These are phyloP conservation scores for Verticillium nubilum DNA, from an alignment of 2,329 filamentous ascomycete genomes.

Conservation along the genomic window DNA sequence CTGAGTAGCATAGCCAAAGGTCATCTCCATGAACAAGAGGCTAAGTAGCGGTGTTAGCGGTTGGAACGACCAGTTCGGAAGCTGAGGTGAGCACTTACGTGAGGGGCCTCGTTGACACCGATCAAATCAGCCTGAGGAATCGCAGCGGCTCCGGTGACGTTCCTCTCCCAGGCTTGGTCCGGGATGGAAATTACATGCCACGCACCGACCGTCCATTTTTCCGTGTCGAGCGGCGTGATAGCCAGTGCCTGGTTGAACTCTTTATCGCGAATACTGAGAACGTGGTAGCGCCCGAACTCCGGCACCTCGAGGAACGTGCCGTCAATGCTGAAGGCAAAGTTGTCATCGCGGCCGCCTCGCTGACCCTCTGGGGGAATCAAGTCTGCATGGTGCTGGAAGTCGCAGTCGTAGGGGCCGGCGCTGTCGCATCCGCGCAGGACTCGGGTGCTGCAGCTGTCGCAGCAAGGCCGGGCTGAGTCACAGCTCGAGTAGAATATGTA, in stretches of 20 bases:
- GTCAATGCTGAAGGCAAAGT: constrained; percentile 3
- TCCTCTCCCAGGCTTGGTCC: constrained; percentile 12
- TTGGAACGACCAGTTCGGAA: no score
- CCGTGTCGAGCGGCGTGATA: constrained; percentile 9
- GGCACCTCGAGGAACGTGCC: constrained; percentile 3
- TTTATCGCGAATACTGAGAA: constrained; percentile 8
- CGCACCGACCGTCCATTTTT: constrained; percentile 7
- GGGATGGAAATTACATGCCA: constrained; percentile 12
- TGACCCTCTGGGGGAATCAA: not conserved
- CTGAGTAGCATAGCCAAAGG: constrained; percentile 12
- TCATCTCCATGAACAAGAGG: constrained; percentile 9
- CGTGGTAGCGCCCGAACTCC: constrained; percentile 7
- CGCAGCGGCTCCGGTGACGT: not conserved
- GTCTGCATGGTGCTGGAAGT: not conserved
- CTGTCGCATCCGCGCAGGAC: not conserved
- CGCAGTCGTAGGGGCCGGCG: not conserved
- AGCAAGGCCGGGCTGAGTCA: constrained; percentile 4
- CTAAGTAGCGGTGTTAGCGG: not conserved
- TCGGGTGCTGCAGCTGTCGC: constrained; percentile 6
- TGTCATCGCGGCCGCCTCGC: not conserved
- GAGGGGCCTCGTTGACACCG: constrained; percentile 2
- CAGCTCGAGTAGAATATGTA: constrained; percentile 14
- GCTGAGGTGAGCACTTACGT: not conserved
- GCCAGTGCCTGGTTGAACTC: constrained; percentile 6
- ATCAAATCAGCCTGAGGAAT: not conserved